Evolutionary conservation across 2,329 filamentous ascomycete genomes (phyloP).

Genomic region (Tolypocladium sp.): DNA sequence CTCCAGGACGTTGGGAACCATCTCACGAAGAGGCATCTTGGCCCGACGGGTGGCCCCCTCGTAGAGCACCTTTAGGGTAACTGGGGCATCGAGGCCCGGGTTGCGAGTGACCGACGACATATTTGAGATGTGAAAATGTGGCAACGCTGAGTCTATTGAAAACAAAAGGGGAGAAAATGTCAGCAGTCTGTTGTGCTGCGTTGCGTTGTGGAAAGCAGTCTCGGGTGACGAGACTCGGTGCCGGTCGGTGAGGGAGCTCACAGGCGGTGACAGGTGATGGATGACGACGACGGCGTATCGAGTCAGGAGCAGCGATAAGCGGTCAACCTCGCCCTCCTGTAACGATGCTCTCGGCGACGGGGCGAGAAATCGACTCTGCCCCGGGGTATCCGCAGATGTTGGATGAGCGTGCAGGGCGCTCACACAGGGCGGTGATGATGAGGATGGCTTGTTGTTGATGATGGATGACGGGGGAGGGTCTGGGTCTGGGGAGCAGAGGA

Average conservation of each 20-base stretch:
- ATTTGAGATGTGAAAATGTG: not conserved
- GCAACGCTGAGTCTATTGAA: not conserved
- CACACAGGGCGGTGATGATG: not conserved
- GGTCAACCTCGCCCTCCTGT: not conserved
- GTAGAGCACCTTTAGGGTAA: slow-evolving; percentile 79
- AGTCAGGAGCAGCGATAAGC: not conserved
- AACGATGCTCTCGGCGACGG: not conserved
- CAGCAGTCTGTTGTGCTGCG: not conserved
- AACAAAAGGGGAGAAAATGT: too few relatives aligned
- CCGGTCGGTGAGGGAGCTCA: slow-evolving; percentile 2
- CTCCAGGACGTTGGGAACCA: slow-evolving; percentile 65
- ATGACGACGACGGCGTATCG: not conserved
- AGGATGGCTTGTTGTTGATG: not conserved
- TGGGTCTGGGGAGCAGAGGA: not conserved
- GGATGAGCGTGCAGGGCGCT: not conserved
- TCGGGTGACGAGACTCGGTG: not conserved
- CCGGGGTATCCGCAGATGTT: not conserved
- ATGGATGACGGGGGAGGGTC: not conserved
- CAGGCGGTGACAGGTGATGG: slow-evolving; percentile 1
- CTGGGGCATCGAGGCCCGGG: slow-evolving; percentile 26
- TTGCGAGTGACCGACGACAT: slow-evolving; percentile 17
- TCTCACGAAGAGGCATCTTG: slow-evolving; percentile 82
- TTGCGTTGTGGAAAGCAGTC: not conserved
- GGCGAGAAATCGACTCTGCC: not conserved
- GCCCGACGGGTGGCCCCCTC: slow-evolving; percentile 71